Evolutionary conservation across 768 basidiomycete genomes (phyloP), one percentile per base, ranked within the genome.

Genomic region (Daedaleopsis nitida): DNA sequence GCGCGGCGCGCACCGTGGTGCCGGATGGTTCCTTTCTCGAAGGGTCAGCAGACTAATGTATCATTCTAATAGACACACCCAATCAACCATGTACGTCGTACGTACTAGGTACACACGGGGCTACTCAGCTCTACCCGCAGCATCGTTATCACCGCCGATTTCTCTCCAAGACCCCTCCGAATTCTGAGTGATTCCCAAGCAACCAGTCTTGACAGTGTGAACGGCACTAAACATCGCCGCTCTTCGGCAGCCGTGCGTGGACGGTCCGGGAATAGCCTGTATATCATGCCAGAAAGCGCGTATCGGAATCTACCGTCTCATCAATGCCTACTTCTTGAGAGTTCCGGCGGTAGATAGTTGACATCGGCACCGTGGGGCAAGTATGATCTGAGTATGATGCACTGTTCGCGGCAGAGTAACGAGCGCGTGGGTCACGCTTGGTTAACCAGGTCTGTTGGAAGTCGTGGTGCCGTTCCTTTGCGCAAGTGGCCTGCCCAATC

Each of bases 401-500:
- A 42, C 39, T 10, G 17, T 17, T 42, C 39, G 17, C 39, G 39
- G 39, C 13, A 42, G 39, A 2, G 39, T 23, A 12, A 13, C 23
- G 47, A 21, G 23, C 9, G 13, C 21, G 47, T 14, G 21, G 13
- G 47, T 49, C 23, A 24, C 17, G 39, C 59, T 43, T 35, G 35
- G 53, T 54, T 56, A 62, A 12, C 52, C 61, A 42, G 57, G 61
- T 38, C 61, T 55, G 17, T 56, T 47, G 43, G 62, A 57, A 43
- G 62, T 55, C 32, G 48, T 39, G 1, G 57, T 58, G 38, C 62
- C 62, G 53, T 63, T 63, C 35, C 45, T 38, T 8, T 58, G 61
- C 19, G 52, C 52, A 11, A 52, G 52, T n/a, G 57, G 52, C 47
- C 14, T 52, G 52, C 32, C 48, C 39, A 23, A 58, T 56, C 42